Evolutionary conservation across 495 filamentous ascomycete species (phyloP).

Genomic region (Trichoderma asperelloides): DNA sequence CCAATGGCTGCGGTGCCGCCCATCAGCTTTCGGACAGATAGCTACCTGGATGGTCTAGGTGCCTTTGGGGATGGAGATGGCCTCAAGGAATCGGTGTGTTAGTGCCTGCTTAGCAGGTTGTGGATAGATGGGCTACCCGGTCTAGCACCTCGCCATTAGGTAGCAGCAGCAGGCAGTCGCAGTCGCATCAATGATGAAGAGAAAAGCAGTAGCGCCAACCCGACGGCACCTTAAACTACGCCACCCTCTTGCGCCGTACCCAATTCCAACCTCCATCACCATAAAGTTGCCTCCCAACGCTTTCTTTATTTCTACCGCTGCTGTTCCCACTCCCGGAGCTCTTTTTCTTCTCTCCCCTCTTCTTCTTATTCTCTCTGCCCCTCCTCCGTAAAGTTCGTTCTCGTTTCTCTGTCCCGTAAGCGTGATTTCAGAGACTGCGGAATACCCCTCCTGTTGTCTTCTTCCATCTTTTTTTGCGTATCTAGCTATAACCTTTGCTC

Average conservation of each 20-base stretch:
- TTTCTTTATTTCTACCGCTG: slow-evolving; percentile 2
- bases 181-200: too few species aligned
- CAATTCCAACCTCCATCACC: slow-evolving; percentile 7
- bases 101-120: too few species aligned
- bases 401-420: background rate
- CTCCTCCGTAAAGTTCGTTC: slow-evolving; percentile 2
- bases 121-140: too few species aligned
- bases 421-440: background rate
- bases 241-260: background rate
- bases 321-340: background rate
- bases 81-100: too few species aligned
- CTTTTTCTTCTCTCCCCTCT: too few species aligned
- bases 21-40: too few species aligned
- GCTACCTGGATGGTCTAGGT: too few species aligned
- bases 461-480: background rate
- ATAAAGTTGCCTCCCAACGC: slow-evolving; percentile 5
- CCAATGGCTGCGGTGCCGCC: too few species aligned
- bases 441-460: background rate
- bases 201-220: background rate
- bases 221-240: background rate
- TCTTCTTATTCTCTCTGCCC: background rate
- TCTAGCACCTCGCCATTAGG: too few species aligned
- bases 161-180: too few species aligned
- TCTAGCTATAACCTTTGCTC: background rate
- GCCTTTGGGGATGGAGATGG: too few species aligned